phyloP scores from a whole-genome alignment of 2,329 filamentous ascomycete genomes.

The Bipolaris sorokiniana region DNA sequence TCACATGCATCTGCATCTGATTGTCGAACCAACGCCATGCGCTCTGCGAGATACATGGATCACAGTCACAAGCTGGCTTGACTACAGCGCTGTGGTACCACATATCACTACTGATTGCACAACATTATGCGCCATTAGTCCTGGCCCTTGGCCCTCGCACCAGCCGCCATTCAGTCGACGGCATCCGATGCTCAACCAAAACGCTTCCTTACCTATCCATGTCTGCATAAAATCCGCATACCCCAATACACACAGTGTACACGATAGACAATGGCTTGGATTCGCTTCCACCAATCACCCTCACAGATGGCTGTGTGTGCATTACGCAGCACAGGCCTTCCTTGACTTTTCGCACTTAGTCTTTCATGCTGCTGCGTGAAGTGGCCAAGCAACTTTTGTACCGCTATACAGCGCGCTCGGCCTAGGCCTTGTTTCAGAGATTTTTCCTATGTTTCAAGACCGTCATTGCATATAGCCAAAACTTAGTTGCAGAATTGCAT shows the following conservation, averaged over 20 bases:
- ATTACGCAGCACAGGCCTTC: background rate
- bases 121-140: background rate
- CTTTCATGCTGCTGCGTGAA: background rate
- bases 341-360: background rate
- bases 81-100: background rate
- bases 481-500: background rate
- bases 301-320: background rate
- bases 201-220: background rate
- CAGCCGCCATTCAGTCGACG: background rate
- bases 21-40: background rate
- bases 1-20: slow-evolving; percentile 9
- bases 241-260: background rate
- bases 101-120: background rate
- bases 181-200: background rate
- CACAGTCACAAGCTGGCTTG: background rate
- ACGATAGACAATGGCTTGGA: background rate
- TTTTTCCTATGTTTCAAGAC: slow-evolving; percentile 4
- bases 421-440: slow-evolving; percentile 2
- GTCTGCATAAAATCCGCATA: background rate
- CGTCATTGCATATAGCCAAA: slow-evolving; percentile 4
- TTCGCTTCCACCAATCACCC: background rate
- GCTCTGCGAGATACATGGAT: background rate
- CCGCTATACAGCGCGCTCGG: background rate
- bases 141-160: background rate
- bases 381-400: background rate